Conservation (phyloP, 2,329 filamentous ascomycete genomes). For the Lecanicillium sp. region DNA sequence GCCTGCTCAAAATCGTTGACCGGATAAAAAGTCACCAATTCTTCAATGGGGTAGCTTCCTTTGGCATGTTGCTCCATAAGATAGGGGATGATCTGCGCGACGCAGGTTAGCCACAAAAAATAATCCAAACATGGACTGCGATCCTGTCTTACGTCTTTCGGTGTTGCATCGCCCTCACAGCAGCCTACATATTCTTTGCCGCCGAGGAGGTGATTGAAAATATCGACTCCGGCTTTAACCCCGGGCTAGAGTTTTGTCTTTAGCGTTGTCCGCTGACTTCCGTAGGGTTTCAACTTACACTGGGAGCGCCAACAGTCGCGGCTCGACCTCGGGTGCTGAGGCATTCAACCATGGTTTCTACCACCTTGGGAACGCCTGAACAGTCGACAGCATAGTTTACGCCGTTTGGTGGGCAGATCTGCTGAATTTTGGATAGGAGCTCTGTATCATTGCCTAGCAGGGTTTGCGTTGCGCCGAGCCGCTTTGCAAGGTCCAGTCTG, state of each 20-base stretch:
- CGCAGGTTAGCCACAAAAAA: too few species aligned
- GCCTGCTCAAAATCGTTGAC: constrained; percentile 18
- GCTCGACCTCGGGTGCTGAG: constrained; percentile 21
- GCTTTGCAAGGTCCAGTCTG: constrained; percentile 17
- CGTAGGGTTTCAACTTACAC: constrained; percentile 4
- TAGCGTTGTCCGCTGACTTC: not conserved
- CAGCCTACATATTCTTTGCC: constrained; percentile 21
- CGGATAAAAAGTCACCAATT: constrained; percentile 20
- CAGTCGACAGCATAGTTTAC: constrained; percentile 25
- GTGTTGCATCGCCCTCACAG: constrained; percentile 18
- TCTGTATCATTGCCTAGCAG: constrained; percentile 14
- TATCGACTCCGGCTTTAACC: constrained; percentile 14
- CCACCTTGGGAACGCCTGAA: constrained; percentile 26
- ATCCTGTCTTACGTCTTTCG: constrained; percentile 13
- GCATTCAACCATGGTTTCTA: constrained; percentile 38
- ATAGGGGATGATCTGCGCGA: constrained; percentile 18
- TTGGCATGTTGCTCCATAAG: constrained; percentile 19
- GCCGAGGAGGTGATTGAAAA: constrained; percentile 17
- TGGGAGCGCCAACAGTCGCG: constrained; percentile 19
- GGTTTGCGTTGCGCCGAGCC: constrained; percentile 20
- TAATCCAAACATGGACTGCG: too few species aligned
- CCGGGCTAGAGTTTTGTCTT: constrained; percentile 2
- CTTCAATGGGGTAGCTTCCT: constrained; percentile 21
- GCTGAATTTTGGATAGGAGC: constrained; percentile 16
- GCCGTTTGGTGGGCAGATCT: constrained; percentile 16